A percentile compares a stretch with the other conserved stretches of the same genome.
Conservation (phyloP, 2,329 filamentous ascomycete genomes). For the Pseudocercospora crystallina region DNA sequence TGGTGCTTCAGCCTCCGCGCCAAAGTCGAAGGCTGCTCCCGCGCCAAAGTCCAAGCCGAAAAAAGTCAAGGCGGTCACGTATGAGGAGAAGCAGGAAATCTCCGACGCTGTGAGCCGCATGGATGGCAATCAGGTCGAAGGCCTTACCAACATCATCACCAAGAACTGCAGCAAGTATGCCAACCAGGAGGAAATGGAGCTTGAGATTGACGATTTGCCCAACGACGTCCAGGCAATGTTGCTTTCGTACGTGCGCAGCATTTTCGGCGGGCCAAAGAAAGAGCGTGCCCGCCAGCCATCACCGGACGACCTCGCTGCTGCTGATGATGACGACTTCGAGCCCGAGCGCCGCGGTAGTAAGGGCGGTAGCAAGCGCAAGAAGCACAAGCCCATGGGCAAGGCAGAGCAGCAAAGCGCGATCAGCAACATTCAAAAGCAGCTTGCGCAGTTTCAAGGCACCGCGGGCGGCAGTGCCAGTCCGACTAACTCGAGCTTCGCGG, state of each 20-base stretch:
- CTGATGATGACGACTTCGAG: slow-evolving; percentile 52
- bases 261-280: slow-evolving; percentile 35
- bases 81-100: slow-evolving; percentile 86
- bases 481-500: slow-evolving; percentile 18
- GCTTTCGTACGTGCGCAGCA: slow-evolving; percentile 54
- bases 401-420: slow-evolving; percentile 69
- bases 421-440: slow-evolving; percentile 60
- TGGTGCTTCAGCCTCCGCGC: slow-evolving; percentile 5
- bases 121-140: slow-evolving; percentile 72
- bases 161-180: slow-evolving; percentile 71
- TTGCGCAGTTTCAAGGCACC: slow-evolving; percentile 39
- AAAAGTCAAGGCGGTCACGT: slow-evolving; percentile 67
- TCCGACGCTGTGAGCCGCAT: slow-evolving; percentile 60
- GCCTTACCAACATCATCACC: slow-evolving; percentile 87
- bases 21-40: slow-evolving; percentile 44
- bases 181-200: slow-evolving; percentile 60
- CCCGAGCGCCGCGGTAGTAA: slow-evolving; percentile 30
- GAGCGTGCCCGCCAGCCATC: slow-evolving; percentile 25
- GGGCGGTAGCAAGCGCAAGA: slow-evolving; percentile 57
- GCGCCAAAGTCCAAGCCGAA: slow-evolving; percentile 46
- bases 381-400: slow-evolving; percentile 77
- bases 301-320: slow-evolving; percentile 36
- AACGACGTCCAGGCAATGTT: slow-evolving; percentile 57
- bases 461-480: slow-evolving; percentile 26
- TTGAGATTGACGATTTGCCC: slow-evolving; percentile 63